Percentiles rank a stretch among this genome's conserved stretches.
phyloP scores from a whole-genome alignment of 257 asterid species.

The Solanum pimpinellifolium region DNA sequence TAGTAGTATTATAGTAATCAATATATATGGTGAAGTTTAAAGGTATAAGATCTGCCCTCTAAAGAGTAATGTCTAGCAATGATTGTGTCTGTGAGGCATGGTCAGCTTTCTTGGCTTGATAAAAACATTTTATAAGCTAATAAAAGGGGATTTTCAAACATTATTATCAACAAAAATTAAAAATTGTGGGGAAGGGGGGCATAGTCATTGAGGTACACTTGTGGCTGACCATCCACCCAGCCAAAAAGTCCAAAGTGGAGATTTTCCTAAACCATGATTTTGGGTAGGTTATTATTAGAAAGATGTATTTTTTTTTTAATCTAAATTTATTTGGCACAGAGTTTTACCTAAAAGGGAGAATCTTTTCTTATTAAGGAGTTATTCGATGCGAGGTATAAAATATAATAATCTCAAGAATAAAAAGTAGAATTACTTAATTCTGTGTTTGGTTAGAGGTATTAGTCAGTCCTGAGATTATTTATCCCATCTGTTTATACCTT shows the following conservation, averaged over 20 bases:
- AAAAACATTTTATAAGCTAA: conserved; percentile 1
- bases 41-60: conserved; percentile 12
- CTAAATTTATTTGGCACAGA: background rate
- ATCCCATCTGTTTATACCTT: too few species aligned
- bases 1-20: background rate
- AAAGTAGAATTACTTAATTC: too few species aligned
- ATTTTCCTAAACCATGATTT: conserved; percentile 36
- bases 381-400: too few species aligned
- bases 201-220: conserved; percentile 1
- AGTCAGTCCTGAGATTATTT: too few species aligned
- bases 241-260: conserved; percentile 41
- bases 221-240: conserved; percentile 5
- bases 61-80: conserved; percentile 33
- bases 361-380: background rate
- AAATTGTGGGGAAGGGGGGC: background rate
- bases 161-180: background rate
- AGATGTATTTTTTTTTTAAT: background rate
- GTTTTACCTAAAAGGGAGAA: background rate
- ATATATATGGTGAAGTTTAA: conserved; percentile 17
- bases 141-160: background rate
- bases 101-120: conserved; percentile 18
- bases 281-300: background rate
- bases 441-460: too few species aligned
- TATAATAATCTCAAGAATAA: too few species aligned
- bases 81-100: conserved; percentile 44